Conservation (phyloP, 129 eudicot species). For the Saposhnikovia divaricata region DNA sequence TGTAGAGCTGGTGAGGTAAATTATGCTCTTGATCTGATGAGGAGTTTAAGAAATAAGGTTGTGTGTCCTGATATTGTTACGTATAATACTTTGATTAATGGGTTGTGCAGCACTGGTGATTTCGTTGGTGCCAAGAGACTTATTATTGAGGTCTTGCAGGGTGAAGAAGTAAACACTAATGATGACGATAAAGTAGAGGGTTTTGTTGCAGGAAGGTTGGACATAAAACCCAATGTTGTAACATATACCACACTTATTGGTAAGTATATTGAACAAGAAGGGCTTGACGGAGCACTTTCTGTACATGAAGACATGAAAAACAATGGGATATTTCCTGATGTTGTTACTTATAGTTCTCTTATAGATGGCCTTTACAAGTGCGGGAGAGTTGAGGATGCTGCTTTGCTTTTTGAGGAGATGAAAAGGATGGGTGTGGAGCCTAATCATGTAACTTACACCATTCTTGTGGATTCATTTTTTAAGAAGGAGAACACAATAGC, state of each 20-base stretch:
- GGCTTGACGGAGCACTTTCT: conserved; percentile 44
- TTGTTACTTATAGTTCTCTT: conserved; percentile 49
- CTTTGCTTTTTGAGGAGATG: conserved; percentile 57
- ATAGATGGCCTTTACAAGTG: conserved; percentile 57
- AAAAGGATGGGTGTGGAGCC: conserved; percentile 50
- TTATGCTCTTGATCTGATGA: conserved; percentile 38
- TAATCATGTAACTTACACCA: conserved; percentile 64
- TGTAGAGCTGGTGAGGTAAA: conserved; percentile 32
- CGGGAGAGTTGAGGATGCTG: conserved; percentile 58
- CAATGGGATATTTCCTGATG: conserved; percentile 59
- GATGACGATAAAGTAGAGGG: conserved; percentile 9
- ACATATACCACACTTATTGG: conserved; percentile 61
- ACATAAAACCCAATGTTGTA: conserved; percentile 37
- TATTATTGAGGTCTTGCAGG: conserved; percentile 41
- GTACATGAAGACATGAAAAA: conserved; percentile 47
- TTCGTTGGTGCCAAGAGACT: conserved; percentile 46
- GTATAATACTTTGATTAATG: conserved; percentile 65
- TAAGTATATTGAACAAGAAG: conserved; percentile 32
- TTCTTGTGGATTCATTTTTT: conserved; percentile 40
- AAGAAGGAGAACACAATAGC: conserved; percentile 29
- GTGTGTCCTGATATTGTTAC: conserved; percentile 57
- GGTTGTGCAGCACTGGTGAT: conserved; percentile 52
- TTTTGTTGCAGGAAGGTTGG: conserved; percentile 12
- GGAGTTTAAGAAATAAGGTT: conserved; percentile 36
- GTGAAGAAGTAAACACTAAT: background rate